Base-by-base conservation (phyloP, 2,329 filamentous ascomycete genomes). In the Diaporthe ilicicola region DNA sequence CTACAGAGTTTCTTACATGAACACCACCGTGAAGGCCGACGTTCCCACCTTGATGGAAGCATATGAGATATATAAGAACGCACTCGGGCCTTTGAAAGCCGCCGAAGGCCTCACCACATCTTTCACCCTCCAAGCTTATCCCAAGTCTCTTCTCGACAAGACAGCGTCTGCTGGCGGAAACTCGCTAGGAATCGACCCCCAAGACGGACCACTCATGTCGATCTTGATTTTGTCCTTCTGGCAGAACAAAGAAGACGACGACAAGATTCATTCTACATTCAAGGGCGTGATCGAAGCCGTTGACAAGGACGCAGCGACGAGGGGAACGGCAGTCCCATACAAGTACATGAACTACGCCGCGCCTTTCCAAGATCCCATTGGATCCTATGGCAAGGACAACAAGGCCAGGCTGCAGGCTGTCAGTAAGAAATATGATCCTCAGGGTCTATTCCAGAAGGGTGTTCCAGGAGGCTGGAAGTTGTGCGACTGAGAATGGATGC, bases 371-470 rank as follows among this genome's bases (percentile, higher is more conserved):
- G 37, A 70, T 29, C 32, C 37, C 1, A 55, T 70, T 22, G 32
- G 32, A 8, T 53, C 32, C 2, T 70, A 70, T 24, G 67, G 67
- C 4, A 9, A 22, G 24, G 46, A 22, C 15, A 70, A 70, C 42
- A 46, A 39, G 46, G 17, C 19, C 9, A 64, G 9, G 34, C 51
- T 70, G 67, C 48, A 65, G 42, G 27, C 29, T 12, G 37, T 44
- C 3, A 51, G 32, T 4, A 22, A 32, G 17, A 48, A 55, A 37
- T 65, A 70, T 39, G 67, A 65, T 34, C 56, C 48, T n/a, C n/a
- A 48, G 15, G 72, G 72, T 2, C 10, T 74, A 12, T 74, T 74
- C 27, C 73, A 73, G 53, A 70, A 48, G 15, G 67, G 55, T n/a
- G 39, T 71, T 3, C 72, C 70, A 9, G 72, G 72, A 2, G 71